A percentile compares a stretch with the other conserved stretches of the same genome.
Evolutionary conservation across 805 yeast genomes (phyloP).

Genomic region (Suhomyces vadensis): DNA sequence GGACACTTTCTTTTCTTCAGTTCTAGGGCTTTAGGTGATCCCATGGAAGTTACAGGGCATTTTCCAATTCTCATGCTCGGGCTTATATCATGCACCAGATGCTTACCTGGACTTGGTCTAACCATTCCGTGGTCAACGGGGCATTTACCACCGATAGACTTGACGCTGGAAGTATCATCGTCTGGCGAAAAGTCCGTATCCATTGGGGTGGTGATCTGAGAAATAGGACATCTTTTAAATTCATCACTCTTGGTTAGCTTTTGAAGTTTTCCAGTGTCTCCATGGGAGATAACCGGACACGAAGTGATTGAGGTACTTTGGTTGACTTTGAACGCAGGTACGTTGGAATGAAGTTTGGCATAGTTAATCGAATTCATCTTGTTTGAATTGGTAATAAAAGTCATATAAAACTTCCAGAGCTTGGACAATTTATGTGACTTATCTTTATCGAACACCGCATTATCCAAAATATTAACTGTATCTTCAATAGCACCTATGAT

Average conservation of each 20-base stretch:
- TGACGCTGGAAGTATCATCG: neutral
- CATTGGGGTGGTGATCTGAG: conserved; percentile 25
- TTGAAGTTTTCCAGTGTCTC: conserved; percentile 1
- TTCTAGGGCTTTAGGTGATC: conserved; percentile 3
- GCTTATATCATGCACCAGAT: neutral
- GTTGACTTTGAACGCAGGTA: conserved; percentile 25
- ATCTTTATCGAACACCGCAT: conserved; percentile 16
- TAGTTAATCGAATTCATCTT: conserved; percentile 30
- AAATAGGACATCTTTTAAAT: conserved; percentile 25
- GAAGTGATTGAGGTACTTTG: conserved; percentile 6
- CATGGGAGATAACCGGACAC: conserved; percentile 20
- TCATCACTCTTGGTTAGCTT: conserved; percentile 6
- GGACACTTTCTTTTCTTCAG: conserved; percentile 32
- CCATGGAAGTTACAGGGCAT: conserved; percentile 11
- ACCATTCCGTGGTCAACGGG: conserved; percentile 9
- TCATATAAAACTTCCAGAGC: conserved; percentile 42
- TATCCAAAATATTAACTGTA: conserved; percentile 13
- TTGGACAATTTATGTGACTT: conserved; percentile 24
- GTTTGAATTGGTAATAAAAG: conserved; percentile 33
- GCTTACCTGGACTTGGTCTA: neutral
- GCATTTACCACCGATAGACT: conserved; percentile 5
- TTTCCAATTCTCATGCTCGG: neutral
- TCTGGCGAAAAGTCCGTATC: conserved; percentile 11
- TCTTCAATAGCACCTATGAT: conserved; percentile 15
- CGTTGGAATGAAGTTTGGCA: conserved; percentile 34